Conservation (phyloP, 192 early-diverging fungal genomes). For the Martensiomyces pterosporus region DNA sequence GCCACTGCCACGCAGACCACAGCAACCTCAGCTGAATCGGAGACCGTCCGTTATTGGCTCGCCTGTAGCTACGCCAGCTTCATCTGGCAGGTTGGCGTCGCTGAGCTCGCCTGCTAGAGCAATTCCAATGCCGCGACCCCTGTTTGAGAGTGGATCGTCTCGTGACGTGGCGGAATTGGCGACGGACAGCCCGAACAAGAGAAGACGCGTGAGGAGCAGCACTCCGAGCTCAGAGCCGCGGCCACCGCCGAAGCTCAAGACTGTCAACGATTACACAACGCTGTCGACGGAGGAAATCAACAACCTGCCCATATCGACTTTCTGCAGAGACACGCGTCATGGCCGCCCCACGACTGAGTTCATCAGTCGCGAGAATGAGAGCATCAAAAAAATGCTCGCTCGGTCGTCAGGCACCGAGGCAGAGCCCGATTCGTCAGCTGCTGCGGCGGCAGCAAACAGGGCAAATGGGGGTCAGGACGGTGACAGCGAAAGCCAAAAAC, state of each 20-base stretch:
- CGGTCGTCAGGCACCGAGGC: conserved; percentile 1
- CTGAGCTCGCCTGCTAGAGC: conserved; percentile 17
- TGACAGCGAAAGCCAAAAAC: background rate
- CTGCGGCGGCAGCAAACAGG: background rate
- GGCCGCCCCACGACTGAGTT: conserved; percentile 37
- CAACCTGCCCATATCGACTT: conserved; percentile 35
- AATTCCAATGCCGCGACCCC: too few relatives aligned
- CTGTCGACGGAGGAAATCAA: conserved; percentile 26
- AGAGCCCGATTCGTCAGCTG: too few relatives aligned
- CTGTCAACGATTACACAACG: conserved; percentile 20
- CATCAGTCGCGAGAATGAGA: conserved; percentile 36
- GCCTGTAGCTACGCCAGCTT: conserved; percentile 3
- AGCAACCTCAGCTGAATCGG: background rate
- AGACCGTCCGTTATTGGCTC: background rate
- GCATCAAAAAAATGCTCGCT: conserved; percentile 26
- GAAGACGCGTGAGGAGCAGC: conserved; percentile 4
- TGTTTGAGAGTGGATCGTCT: too few relatives aligned
- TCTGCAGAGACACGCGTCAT: conserved; percentile 37
- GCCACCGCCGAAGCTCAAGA: conserved; percentile 24
- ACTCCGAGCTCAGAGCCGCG: conserved; percentile 25
- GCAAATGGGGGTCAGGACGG: too few relatives aligned
- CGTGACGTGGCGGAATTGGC: too few relatives aligned
- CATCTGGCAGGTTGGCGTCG: conserved; percentile 7
- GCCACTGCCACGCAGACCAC: background rate
- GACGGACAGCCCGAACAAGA: conserved; percentile 17